phyloP scores from a whole-genome alignment of 768 basidiomycete species.

The Termitomyces sp. region DNA sequence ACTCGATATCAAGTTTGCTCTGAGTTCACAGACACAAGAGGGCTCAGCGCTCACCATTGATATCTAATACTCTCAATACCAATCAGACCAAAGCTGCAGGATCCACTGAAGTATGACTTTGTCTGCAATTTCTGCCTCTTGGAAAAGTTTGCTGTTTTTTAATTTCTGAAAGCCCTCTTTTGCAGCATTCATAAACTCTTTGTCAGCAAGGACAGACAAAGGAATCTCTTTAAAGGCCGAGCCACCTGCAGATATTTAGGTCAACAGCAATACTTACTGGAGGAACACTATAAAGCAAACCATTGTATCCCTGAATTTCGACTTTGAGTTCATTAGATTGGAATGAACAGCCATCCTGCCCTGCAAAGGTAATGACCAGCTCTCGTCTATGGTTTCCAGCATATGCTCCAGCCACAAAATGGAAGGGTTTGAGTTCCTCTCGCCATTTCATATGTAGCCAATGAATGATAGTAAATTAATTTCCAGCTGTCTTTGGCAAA shows the following conservation, averaged over 20 bases:
- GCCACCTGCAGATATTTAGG: not conserved
- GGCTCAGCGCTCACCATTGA: no score
- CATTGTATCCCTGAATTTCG: not conserved
- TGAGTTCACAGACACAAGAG: not conserved
- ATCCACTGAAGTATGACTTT: not conserved
- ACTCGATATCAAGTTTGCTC: no score
- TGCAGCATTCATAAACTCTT: not conserved
- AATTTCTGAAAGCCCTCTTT: not conserved
- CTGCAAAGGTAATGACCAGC: not conserved
- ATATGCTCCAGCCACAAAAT: not conserved
- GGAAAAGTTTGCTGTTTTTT: not conserved
- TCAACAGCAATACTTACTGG: not conserved
- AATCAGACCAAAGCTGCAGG: no score
- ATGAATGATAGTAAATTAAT: not conserved
- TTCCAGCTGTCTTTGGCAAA: not conserved
- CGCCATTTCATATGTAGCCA: not conserved
- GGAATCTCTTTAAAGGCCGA: not conserved
- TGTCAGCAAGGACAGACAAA: not conserved
- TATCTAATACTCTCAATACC: no score
- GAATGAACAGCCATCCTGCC: not conserved
- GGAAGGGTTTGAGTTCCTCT: not conserved
- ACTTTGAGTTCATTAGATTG: not conserved
- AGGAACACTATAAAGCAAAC: not conserved
- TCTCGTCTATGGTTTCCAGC: no score
- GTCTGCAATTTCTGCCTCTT: not conserved